Percentiles rank a stretch among this genome's conserved stretches.
Conservation (phyloP, 108 stramenopile genomes). For the Skeletonema grethae region DNA sequence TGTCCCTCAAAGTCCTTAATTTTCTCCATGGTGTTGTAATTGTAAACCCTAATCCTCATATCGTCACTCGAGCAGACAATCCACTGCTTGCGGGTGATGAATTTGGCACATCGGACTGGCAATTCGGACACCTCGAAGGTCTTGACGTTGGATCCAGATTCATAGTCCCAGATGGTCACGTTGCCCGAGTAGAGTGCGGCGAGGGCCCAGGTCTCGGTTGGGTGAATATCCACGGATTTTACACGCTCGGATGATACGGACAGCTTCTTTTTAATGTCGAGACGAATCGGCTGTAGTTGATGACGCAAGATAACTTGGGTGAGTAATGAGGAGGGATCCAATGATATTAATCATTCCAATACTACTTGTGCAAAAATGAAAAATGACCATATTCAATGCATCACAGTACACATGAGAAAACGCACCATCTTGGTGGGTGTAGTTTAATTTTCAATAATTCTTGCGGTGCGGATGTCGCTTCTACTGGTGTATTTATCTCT, state of each 20-base stretch:
- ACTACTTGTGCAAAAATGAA: neutral
- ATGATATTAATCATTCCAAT: neutral
- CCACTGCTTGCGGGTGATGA: slow-evolving; percentile 97
- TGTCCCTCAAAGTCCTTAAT: slow-evolving; percentile 98
- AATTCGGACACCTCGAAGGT: slow-evolving; percentile 94
- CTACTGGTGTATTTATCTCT: too few species aligned
- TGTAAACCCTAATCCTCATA: slow-evolving; percentile 94
- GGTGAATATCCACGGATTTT: slow-evolving; percentile 97
- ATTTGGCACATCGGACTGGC: slow-evolving; percentile 97
- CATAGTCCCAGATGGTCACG: slow-evolving; percentile 98
- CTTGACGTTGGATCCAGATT: slow-evolving; percentile 84
- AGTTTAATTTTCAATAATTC: too few species aligned
- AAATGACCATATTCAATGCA: neutral
- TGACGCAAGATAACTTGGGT: neutral
- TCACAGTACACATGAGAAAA: neutral
- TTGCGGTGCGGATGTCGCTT: too few species aligned
- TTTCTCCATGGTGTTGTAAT: slow-evolving; percentile 99
- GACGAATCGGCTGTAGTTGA: slow-evolving; percentile 70
- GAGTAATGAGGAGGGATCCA: too few species aligned
- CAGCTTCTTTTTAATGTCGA: slow-evolving; percentile 91
- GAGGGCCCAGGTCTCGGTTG: slow-evolving; percentile 96
- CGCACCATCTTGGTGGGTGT: neutral
- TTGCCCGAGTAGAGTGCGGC: slow-evolving; percentile 97
- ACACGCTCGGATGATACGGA: slow-evolving; percentile 93
- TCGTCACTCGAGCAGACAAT: slow-evolving; percentile 93